Percentiles rank a stretch among this genome's conserved stretches.
phyloP scores from a whole-genome alignment of 345 rosid genomes.

The Syzygium oleosum region DNA sequence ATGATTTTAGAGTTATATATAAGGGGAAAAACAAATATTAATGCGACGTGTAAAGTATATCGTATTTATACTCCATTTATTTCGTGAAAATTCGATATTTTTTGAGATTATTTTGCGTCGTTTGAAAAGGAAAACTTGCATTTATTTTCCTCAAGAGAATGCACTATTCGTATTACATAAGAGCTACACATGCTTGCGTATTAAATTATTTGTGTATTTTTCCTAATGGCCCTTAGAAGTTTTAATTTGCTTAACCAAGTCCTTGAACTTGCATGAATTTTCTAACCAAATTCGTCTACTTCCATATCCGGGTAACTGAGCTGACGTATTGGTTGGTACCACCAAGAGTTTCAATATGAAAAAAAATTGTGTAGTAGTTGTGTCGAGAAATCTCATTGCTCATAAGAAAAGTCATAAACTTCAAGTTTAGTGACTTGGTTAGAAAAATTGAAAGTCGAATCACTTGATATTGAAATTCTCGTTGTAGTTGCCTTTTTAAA shows the following conservation, averaged over 20 bases:
- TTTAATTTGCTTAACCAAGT: neutral
- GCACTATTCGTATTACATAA: neutral
- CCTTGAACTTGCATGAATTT: neutral
- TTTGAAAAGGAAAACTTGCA: neutral
- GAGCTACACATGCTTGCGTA: neutral
- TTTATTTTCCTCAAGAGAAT: neutral
- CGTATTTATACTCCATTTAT: neutral
- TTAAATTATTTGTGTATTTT: neutral
- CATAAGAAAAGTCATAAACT: neutral
- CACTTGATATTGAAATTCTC: too few relatives aligned
- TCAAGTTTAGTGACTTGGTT: too few relatives aligned
- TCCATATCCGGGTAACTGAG: neutral
- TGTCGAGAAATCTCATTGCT: neutral
- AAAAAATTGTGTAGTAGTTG: neutral
- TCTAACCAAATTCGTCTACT: neutral
- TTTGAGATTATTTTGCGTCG: neutral
- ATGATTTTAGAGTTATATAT: neutral
- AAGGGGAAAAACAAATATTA: neutral
- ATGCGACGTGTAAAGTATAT: neutral
- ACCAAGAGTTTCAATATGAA: neutral
- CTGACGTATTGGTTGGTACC: neutral
- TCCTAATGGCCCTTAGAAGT: neutral
- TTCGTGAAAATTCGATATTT: neutral
- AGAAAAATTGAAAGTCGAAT: too few relatives aligned
- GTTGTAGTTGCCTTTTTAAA: too few relatives aligned